Percentiles rank a stretch among this genome's conserved stretches.
Evolutionary conservation across 805 yeast species (phyloP).

Genomic region (Lachancea kluyveri): DNA sequence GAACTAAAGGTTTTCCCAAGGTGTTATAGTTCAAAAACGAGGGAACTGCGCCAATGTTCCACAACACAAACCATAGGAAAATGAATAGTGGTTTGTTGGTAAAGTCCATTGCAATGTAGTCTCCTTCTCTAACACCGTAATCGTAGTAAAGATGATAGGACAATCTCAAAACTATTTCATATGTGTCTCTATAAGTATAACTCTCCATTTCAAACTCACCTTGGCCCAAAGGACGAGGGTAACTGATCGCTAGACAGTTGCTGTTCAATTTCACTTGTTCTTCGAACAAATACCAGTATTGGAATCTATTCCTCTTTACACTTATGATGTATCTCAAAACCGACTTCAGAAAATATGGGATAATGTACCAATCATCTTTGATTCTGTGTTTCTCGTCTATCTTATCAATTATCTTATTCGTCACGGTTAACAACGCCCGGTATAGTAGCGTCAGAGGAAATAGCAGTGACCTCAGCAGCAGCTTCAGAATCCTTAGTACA

Average conservation of each 20-base stretch:
- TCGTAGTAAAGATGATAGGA: conserved; percentile 58
- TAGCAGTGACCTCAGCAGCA: conserved; percentile 12
- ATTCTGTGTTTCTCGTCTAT: conserved; percentile 31
- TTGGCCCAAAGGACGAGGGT: conserved; percentile 38
- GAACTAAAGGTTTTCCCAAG: conserved; percentile 65
- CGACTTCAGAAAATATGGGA: conserved; percentile 37
- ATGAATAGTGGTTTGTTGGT: conserved; percentile 81
- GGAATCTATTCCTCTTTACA: conserved; percentile 32
- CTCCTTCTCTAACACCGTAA: conserved; percentile 58
- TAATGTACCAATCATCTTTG: conserved; percentile 48
- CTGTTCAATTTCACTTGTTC: conserved; percentile 43
- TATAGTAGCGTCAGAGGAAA: conserved; percentile 15
- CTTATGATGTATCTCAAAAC: conserved; percentile 36
- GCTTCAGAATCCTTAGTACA: conserved; percentile 12
- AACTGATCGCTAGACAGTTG: conserved; percentile 53
- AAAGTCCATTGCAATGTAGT: conserved; percentile 67
- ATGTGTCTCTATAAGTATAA: conserved; percentile 64
- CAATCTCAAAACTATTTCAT: conserved; percentile 57
- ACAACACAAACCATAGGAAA: conserved; percentile 74
- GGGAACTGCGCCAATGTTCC: conserved; percentile 89
- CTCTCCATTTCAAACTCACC: conserved; percentile 54
- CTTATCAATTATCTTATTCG: conserved; percentile 11
- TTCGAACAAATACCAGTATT: conserved; percentile 70
- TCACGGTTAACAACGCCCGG: conserved; percentile 9
- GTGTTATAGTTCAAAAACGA: conserved; percentile 82